Percentiles rank a stretch among this genome's conserved stretches.
phyloP scores from a whole-genome alignment of 208 protist species.

The Porcisia hertigi region DNA sequence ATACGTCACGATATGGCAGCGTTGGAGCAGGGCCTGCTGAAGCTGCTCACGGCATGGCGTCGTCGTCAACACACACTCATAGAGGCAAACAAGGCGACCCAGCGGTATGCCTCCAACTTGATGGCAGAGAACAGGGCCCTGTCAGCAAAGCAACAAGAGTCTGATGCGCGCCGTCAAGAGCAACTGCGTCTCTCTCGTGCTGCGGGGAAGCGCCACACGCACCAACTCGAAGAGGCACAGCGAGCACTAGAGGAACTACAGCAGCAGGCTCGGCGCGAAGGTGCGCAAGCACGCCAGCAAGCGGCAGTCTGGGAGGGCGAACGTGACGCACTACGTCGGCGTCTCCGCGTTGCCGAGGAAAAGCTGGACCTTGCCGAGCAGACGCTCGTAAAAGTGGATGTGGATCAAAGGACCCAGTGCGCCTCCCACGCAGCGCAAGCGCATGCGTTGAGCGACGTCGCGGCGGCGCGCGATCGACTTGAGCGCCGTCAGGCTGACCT shows the following conservation, averaged over 20 bases:
- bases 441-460: constrained; percentile 4
- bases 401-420: constrained; percentile 4
- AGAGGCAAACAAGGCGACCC: neutral
- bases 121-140: neutral
- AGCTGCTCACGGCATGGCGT: constrained; percentile 25
- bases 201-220: constrained; percentile 12
- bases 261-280: constrained; percentile 3
- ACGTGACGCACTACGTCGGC: constrained; percentile 12
- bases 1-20: neutral
- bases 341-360: constrained; percentile 1
- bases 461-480: neutral
- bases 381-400: constrained; percentile 14
- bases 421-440: constrained; percentile 2
- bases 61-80: constrained; percentile 9
- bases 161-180: constrained; percentile 9
- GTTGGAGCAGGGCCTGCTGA: neutral
- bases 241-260: constrained; percentile 18
- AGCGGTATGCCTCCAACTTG: neutral
- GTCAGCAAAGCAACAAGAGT: constrained; percentile 3
- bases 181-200: constrained; percentile 11
- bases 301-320: constrained; percentile 5
- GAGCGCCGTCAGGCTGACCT: constrained; percentile 19
- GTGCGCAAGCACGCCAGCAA: constrained; percentile 5
- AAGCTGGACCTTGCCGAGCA: neutral
- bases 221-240: constrained; percentile 28